Percentiles rank a stretch among this genome's conserved stretches.
These are phyloP conservation scores for Chlorella sp. DNA, from an alignment of 139 green algal genomes.

Conservation along the genomic window DNA sequence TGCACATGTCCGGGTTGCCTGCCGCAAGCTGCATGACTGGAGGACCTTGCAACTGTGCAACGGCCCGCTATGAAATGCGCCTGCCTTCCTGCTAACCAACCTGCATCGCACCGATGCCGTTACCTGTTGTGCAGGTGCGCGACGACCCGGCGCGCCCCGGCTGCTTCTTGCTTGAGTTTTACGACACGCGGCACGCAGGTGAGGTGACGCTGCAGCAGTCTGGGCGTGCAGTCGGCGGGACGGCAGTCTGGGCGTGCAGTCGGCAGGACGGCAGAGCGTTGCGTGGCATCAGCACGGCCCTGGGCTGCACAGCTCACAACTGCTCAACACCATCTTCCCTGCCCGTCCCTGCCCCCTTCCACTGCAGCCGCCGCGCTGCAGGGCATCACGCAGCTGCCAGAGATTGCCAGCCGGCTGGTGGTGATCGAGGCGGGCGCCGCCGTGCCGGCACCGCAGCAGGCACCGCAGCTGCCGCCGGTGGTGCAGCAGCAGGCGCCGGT, in stretches of 20 bases:
- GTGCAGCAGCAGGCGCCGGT: conserved; percentile 21
- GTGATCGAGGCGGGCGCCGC: conserved; percentile 24
- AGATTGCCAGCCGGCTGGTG: conserved; percentile 26
- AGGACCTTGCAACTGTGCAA: too few relatives aligned
- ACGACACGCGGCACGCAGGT: conserved; percentile 68
- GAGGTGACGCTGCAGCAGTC: neutral
- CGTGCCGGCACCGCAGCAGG: neutral
- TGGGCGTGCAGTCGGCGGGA: too few relatives aligned
- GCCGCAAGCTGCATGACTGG: too few relatives aligned
- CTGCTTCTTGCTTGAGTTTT: conserved; percentile 86
- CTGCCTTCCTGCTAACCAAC: too few relatives aligned
- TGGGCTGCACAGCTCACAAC: neutral
- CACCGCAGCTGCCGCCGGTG: neutral
- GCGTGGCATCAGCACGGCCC: too few relatives aligned
- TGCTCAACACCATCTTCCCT: neutral
- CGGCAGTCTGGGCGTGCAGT: neutral
- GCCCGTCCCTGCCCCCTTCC: neutral
- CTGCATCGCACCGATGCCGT: too few relatives aligned
- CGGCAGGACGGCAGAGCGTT: too few relatives aligned
- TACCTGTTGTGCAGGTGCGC: too few relatives aligned
- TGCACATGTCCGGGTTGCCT: too few relatives aligned
- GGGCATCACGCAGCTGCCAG: conserved; percentile 10
- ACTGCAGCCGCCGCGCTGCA: conserved; percentile 37
- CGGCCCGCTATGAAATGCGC: too few relatives aligned
- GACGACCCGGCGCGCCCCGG: conserved; percentile 18